Percentiles rank a stretch among this genome's conserved stretches.
Evolutionary conservation across 1,139 yeast genomes (phyloP).

Genomic region (Magnusiomyces suaveolens): DNA sequence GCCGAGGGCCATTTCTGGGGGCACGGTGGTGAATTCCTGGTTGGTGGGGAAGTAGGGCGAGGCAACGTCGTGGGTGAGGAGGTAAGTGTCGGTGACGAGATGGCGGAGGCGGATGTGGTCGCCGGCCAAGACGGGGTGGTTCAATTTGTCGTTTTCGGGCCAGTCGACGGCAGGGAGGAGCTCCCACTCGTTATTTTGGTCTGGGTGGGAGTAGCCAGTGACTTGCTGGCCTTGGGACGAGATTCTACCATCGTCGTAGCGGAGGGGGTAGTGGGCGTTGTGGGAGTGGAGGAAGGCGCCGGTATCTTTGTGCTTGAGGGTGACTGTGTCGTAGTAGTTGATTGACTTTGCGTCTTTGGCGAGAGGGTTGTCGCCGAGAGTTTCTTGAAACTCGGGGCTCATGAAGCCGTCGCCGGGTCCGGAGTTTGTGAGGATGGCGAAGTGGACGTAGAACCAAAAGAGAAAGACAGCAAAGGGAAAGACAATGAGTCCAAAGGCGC

Average conservation of each 20-base stretch:
- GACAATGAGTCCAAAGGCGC: slow-evolving; percentile 62
- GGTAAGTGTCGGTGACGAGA: slow-evolving; percentile 63
- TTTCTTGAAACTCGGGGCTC: slow-evolving; percentile 89
- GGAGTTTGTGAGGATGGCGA: slow-evolving; percentile 64
- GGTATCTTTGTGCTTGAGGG: slow-evolving; percentile 70
- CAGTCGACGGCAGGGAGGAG: slow-evolving; percentile 54
- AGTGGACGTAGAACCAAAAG: slow-evolving; percentile 91
- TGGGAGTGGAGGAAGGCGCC: slow-evolving; percentile 78
- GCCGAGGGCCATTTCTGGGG: slow-evolving; percentile 49
- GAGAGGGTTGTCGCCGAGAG: slow-evolving; percentile 65
- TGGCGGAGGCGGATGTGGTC: slow-evolving; percentile 75
- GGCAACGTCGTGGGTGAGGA: slow-evolving; percentile 92
- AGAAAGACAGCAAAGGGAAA: slow-evolving; percentile 76
- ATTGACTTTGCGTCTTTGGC: slow-evolving; percentile 63
- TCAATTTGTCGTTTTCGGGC: slow-evolving; percentile 34
- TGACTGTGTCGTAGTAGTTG: slow-evolving; percentile 64
- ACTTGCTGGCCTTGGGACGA: slow-evolving; percentile 95
- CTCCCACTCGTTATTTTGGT: slow-evolving; percentile 77
- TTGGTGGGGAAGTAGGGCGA: slow-evolving; percentile 87
- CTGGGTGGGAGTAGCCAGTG: slow-evolving; percentile 53
- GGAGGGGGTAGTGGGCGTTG: slow-evolving; percentile 59
- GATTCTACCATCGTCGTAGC: slow-evolving; percentile 93
- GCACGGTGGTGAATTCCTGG: slow-evolving; percentile 77
- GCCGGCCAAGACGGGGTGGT: slow-evolving; percentile 46
- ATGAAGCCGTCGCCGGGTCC: slow-evolving; percentile 96